Evolutionary conservation across 1,139 yeast genomes (phyloP).

Genomic region (Magnusiomyces clavatus): DNA sequence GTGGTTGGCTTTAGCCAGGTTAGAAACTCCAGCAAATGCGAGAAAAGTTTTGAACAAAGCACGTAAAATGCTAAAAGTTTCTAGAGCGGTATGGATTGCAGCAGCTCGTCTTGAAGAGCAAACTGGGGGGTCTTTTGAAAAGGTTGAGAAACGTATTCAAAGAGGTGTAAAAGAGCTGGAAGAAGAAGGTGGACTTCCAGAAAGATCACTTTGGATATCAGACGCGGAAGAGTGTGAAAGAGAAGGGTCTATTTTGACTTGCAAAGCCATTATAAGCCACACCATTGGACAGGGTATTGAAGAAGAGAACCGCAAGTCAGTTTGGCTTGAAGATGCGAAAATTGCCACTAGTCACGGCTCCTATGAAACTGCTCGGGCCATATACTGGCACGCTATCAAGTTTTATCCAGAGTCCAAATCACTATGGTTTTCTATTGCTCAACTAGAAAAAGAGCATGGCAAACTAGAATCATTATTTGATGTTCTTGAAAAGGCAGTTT

Average conservation of each 20-base stretch:
- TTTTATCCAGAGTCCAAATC: slow-evolving; percentile 42
- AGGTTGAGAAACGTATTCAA: slow-evolving; percentile 40
- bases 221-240: slow-evolving; percentile 40
- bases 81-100: slow-evolving; percentile 60
- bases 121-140: slow-evolving; percentile 36
- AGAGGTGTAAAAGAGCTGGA: slow-evolving; percentile 46
- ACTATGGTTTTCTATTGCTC: slow-evolving; percentile 50
- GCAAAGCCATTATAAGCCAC: slow-evolving; percentile 31
- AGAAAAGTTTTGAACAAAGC: slow-evolving; percentile 52
- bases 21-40: slow-evolving; percentile 43
- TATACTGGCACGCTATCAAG: slow-evolving; percentile 43
- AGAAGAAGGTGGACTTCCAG: slow-evolving; percentile 26
- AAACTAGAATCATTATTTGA: slow-evolving; percentile 35
- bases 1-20: slow-evolving; percentile 50
- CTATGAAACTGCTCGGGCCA: slow-evolving; percentile 38
- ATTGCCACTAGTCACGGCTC: slow-evolving; percentile 26
- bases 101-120: slow-evolving; percentile 69
- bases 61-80: slow-evolving; percentile 40
- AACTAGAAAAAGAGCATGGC: slow-evolving; percentile 38
- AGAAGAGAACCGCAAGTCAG: slow-evolving; percentile 24
- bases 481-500: slow-evolving; percentile 46
- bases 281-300: slow-evolving; percentile 30
- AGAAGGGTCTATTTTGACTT: slow-evolving; percentile 29
- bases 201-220: slow-evolving; percentile 40
- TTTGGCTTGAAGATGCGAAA: slow-evolving; percentile 35